phyloP scores from a whole-genome alignment of 768 basidiomycete species.

The Psilocybe cubensis region DNA sequence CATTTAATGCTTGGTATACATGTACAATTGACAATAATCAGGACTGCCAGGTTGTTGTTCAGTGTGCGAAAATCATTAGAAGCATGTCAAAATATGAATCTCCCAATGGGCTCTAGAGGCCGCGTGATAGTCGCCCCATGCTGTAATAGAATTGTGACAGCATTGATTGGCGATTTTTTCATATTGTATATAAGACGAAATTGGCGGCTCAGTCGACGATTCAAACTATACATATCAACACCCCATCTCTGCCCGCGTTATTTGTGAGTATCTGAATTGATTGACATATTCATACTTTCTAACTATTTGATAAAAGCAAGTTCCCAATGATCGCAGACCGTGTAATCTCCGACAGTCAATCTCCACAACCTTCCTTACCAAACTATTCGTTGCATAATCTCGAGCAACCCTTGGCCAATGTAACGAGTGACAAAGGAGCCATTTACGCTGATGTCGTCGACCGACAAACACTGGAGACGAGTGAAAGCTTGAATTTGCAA shows the following conservation, averaged over 20 bases:
- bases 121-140: neutral
- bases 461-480: neutral
- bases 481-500: neutral
- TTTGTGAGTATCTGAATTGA: no score
- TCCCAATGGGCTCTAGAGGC: neutral
- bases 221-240: no score
- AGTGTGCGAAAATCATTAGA: neutral
- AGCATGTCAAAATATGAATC: neutral
- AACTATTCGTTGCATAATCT: neutral
- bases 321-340: neutral
- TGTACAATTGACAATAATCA: no score
- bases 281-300: no score
- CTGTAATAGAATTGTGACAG: no score
- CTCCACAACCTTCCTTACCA: neutral
- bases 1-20: no score
- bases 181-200: no score
- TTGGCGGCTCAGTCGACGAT: no score
- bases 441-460: neutral
- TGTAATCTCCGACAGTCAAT: neutral
- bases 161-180: no score
- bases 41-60: no score
- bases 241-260: no score
- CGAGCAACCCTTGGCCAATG: neutral
- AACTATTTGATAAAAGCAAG: neutral
- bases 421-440: neutral